Evolutionary conservation across 1,284 basidiomycete genomes (phyloP).

Genomic region (Naganishia cerealis): DNA sequence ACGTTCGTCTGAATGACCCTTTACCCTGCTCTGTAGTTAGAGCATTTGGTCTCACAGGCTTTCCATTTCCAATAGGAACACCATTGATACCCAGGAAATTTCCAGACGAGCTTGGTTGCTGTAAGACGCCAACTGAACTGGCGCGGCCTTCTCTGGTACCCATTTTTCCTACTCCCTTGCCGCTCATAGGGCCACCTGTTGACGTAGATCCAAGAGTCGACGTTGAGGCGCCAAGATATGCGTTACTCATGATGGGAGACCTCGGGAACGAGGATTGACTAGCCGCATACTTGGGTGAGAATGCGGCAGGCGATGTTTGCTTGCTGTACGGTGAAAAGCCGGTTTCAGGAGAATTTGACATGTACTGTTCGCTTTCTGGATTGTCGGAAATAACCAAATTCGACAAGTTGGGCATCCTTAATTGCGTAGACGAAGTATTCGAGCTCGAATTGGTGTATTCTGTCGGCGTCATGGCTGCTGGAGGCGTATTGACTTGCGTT

Average conservation of each 20-base stretch:
- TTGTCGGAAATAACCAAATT: constrained; percentile 14
- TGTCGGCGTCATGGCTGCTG: constrained; percentile 38
- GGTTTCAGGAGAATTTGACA: constrained; percentile 2
- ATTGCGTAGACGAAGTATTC: constrained; percentile 62
- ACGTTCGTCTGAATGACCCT: constrained; percentile 85
- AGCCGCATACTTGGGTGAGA: constrained; percentile 25
- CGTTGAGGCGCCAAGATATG: constrained; percentile 18
- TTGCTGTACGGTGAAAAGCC: constrained; percentile 28
- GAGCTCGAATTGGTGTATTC: constrained; percentile 53
- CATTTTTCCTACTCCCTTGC: constrained; percentile 7
- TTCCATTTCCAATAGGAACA: constrained; percentile 16
- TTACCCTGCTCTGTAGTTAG: constrained; percentile 50
- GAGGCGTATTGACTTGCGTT: constrained; percentile 59
- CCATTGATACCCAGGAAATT: constrained; percentile 24
- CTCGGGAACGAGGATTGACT: constrained; percentile 20
- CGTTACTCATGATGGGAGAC: constrained; percentile 20
- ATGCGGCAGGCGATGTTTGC: constrained; percentile 29
- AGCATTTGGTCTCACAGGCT: constrained; percentile 15
- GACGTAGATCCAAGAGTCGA: constrained; percentile 27
- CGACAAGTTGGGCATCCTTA: constrained; percentile 55
- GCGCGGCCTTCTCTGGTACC: constrained; percentile 51
- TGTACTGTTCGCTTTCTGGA: not conserved
- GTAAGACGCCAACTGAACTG: constrained; percentile 41
- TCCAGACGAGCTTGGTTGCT: constrained; percentile 8
- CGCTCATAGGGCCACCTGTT: constrained; percentile 19